Evolutionary conservation across 2,329 filamentous ascomycete genomes (phyloP), one percentile per base, ranked within the genome.

Genomic region (Curvularia spicifera): DNA sequence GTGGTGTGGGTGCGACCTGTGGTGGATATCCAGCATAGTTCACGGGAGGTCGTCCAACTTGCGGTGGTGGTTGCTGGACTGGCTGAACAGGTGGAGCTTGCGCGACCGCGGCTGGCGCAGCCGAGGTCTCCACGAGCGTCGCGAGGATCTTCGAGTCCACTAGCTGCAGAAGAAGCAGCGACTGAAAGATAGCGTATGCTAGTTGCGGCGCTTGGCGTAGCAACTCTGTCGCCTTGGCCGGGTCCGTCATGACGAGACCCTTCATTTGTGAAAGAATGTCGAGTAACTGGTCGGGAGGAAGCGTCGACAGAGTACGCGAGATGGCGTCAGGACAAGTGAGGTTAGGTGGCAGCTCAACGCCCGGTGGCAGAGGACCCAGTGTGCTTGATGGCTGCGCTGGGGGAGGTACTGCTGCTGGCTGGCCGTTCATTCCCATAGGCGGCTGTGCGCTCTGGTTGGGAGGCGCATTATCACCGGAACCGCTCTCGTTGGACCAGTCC

Each of bases 201-300:
- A 99, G 87, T 78, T 99, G 95, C 0, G 95, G 95, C 1, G 93
- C 93, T 79, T 94, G 90, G 61, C 89, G 85, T 42, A 99, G 86
- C 40, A 98, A 87, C 72, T 96, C 91, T 0, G 89, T 93, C 3
- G 93, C 93, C 72, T 92, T 90, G 20, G 85, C 84, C 2, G 94
- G 93, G 68, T 98, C 93, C 24, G 84, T 86, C 50, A 87, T 86
- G n/a, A 91, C 91, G 12, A 98, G 83, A 3, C 88, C 86, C 79
- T 98, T 98, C 91, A 98, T 96, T 76, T 98, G 93, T 8, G 89
- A 88, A 59, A 99, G 86, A 56, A 97, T 93, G 67, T 97, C 94
- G 67, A 98, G 90, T 2, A 99, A 87, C 76, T 98, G 93, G 6
- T 91, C 86, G 0, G 93, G 89, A 0, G 93, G 92, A 0, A 98